phyloP scores from a whole-genome alignment of 176 grass and related monocot genomes.

The Miscanthus lutarioriparius region DNA sequence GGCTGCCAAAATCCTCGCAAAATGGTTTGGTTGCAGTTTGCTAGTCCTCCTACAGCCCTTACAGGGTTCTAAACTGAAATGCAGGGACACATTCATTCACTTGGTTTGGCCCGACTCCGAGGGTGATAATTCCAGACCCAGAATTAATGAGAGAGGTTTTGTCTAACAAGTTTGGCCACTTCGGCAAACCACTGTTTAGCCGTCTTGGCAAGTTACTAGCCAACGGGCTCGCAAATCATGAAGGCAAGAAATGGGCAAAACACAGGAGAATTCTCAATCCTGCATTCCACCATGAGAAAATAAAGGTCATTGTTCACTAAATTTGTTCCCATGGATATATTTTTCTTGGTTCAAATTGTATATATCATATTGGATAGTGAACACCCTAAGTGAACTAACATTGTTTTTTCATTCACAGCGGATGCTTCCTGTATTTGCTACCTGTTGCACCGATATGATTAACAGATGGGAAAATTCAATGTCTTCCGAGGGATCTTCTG shows the following conservation, averaged over 20 bases:
- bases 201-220: constrained; percentile 8
- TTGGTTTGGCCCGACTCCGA: constrained; percentile 63
- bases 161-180: constrained; percentile 65
- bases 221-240: constrained; percentile 45
- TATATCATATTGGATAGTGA: constrained; percentile 2
- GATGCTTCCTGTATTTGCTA: constrained; percentile 62
- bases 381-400: not conserved
- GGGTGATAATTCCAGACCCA: constrained; percentile 53
- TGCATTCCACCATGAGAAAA: constrained; percentile 73
- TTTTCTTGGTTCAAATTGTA: not conserved
- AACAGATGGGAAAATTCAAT: constrained; percentile 61
- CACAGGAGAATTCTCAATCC: constrained; percentile 81
- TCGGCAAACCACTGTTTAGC: not conserved
- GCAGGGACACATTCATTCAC: constrained; percentile 59
- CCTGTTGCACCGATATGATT: constrained; percentile 62
- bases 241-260: constrained; percentile 74
- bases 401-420: constrained; percentile 29
- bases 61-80: constrained; percentile 6
- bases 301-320: constrained; percentile 48
- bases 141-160: constrained; percentile 54
- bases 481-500: constrained; percentile 35
- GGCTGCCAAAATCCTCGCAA: not conserved
- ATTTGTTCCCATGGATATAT: not conserved
- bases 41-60: not conserved
- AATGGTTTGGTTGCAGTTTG: constrained; percentile 29